Evolutionary conservation across 805 yeast genomes (phyloP), one percentile per base, ranked within the genome.

Genomic region (Blastobotrys attinorum): DNA sequence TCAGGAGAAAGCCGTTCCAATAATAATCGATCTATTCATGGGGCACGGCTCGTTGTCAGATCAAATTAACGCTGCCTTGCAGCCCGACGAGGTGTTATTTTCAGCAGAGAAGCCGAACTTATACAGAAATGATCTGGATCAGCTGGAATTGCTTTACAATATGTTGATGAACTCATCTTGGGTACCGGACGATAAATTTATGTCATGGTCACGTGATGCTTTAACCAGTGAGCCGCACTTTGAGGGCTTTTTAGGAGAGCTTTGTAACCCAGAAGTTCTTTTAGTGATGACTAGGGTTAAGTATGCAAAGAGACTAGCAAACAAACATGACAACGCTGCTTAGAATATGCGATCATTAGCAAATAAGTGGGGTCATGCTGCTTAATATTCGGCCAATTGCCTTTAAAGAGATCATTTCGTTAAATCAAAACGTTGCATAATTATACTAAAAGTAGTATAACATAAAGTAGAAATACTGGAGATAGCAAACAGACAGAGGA

Each of bases 51-150:
- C 13, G 18, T 35, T 18, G 25, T 23, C 22, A 23, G 40, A 8
- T 15, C 61, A 62, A 36, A 52, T 53, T 4, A 40, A 44, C 11
- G 46, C 48, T 1, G 56, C 61, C 4, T 23, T 52, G 1, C 25
- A 45, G 6, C 45, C 49, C 4, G 65, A 61, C 17, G 61, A 66
- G 16, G 64, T 69, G 2, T 58, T 87, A 33, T 87, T 86, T 59
- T 77, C 77, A 4, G 62, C 71, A 4, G 96, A 87, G 56, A 76
- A 75, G 52, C 75, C 71, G 43, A 85, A 86, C 51, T 71, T 82
- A 32, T 84, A 78, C 61, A 67, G 78, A 51, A 76, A 79, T 54
- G 71, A 69, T 11, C 57, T 71, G 6, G 65, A 63, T 29, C 59
- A 33, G 4, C 23, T 51, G 13, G 47, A 36, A 13, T 47, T 52